Evolutionary conservation across 2,329 filamentous ascomycete species (phyloP).

Genomic region (Triangularia verruculosa): DNA sequence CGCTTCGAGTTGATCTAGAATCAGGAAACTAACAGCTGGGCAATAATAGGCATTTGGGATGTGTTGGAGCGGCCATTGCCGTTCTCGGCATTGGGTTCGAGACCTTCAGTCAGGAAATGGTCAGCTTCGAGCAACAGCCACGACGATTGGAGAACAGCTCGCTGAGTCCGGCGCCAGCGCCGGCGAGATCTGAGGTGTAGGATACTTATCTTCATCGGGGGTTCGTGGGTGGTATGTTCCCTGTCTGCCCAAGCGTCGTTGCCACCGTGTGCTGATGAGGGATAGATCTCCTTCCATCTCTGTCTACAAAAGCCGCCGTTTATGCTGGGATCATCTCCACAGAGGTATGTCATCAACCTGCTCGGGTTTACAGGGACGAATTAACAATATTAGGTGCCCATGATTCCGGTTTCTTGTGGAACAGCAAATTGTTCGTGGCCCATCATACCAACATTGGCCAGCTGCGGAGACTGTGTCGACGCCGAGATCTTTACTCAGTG

Average conservation of each 20-base stretch:
- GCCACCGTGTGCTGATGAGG: not conserved
- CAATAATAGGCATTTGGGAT: slow-evolving; percentile 35
- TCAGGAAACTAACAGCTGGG: not conserved
- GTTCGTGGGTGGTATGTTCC: slow-evolving; percentile 10
- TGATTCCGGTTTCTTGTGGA: slow-evolving; percentile 31
- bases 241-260: not conserved
- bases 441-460: slow-evolving; percentile 35
- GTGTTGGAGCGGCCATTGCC: slow-evolving; percentile 38
- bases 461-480: slow-evolving; percentile 35
- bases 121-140: slow-evolving; percentile 33
- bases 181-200: slow-evolving; percentile 37
- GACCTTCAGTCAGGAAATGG: slow-evolving; percentile 40
- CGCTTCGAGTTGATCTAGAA: not conserved
- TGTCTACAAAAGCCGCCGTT: slow-evolving; percentile 39
- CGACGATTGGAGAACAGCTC: slow-evolving; percentile 23
- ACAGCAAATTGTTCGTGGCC: slow-evolving; percentile 38
- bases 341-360: slow-evolving; percentile 12
- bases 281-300: slow-evolving; percentile 23
- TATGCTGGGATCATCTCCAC: slow-evolving; percentile 38
- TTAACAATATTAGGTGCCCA: slow-evolving; percentile 14
- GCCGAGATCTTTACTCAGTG: slow-evolving; percentile 22
- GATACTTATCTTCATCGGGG: slow-evolving; percentile 32
- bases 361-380: not conserved
- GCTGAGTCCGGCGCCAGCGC: slow-evolving; percentile 27
- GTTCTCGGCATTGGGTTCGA: slow-evolving; percentile 39